Evolutionary conservation across 2,329 filamentous ascomycete genomes (phyloP).

Genomic region (Neurospora sp.): DNA sequence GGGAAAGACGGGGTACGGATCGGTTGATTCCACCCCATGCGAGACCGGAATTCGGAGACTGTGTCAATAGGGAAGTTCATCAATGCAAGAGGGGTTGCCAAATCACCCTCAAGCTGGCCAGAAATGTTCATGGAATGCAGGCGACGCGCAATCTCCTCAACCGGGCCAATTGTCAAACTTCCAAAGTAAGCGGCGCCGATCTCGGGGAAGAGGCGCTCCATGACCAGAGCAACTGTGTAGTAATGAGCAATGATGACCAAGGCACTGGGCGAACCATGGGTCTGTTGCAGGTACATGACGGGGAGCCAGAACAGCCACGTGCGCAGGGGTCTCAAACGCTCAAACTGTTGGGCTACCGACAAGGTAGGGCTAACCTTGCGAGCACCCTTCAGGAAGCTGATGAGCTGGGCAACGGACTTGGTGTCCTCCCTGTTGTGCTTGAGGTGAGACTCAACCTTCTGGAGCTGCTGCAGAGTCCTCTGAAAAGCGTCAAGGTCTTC

Average conservation of each 20-base stretch:
- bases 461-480: constrained; percentile 55
- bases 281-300: constrained; percentile 69
- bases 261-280: constrained; percentile 64
- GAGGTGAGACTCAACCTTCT: constrained; percentile 58
- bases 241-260: constrained; percentile 83
- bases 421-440: constrained; percentile 61
- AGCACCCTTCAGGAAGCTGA: constrained; percentile 63
- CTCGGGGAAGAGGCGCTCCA: constrained; percentile 87
- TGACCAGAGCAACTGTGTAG: constrained; percentile 76
- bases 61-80: constrained; percentile 67
- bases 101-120: constrained; percentile 44
- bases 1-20: constrained; percentile 51
- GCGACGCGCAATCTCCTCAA: constrained; percentile 77
- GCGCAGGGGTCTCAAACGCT: constrained; percentile 76
- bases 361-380: constrained; percentile 61
- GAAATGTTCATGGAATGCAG: constrained; percentile 60
- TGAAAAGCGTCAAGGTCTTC: constrained; percentile 63
- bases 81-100: constrained; percentile 53
- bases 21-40: constrained; percentile 58
- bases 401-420: constrained; percentile 58
- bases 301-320: constrained; percentile 97
- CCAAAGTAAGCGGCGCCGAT: constrained; percentile 85
- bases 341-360: constrained; percentile 76
- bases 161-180: constrained; percentile 65
- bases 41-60: constrained; percentile 56